These are phyloP conservation scores for Chytriomyces confervae DNA, from an alignment of 192 early-diverging fungal genomes.

Conservation along the genomic window DNA sequence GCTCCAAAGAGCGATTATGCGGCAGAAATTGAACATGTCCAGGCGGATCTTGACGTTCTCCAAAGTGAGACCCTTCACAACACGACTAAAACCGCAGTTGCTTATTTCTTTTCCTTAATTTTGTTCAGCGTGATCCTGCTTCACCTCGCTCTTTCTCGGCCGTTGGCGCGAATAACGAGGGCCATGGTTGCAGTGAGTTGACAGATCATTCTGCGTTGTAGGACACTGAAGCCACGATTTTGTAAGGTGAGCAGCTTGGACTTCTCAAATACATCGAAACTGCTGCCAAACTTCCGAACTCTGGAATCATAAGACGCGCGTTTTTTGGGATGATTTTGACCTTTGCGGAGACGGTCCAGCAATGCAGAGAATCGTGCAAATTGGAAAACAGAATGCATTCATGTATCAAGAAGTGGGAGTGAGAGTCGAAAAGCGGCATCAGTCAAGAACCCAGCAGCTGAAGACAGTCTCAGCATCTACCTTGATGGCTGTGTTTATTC, in stretches of 20 bases:
- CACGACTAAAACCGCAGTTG: neutral
- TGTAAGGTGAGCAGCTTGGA: neutral
- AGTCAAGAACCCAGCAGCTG: too few species aligned
- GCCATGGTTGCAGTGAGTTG: neutral
- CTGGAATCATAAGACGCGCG: neutral
- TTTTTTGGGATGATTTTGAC: neutral
- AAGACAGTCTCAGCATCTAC: neutral
- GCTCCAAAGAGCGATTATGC: conserved; percentile 9
- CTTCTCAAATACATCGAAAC: neutral
- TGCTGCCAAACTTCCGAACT: neutral
- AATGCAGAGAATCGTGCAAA: neutral
- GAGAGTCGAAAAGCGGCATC: too few species aligned
- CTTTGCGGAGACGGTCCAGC: neutral
- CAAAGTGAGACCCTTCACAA: neutral
- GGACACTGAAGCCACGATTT: neutral
- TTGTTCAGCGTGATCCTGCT: neutral
- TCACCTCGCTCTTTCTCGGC: neutral
- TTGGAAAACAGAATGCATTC: neutral
- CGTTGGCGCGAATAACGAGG: neutral
- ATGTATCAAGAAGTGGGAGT: neutral
- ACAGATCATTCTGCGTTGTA: neutral
- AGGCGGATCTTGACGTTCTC: neutral
- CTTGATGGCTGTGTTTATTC: conserved; percentile 7
- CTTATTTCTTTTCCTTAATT: neutral
- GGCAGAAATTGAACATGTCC: neutral